Percentiles rank a stretch among this genome's conserved stretches.
Evolutionary conservation across 2,329 filamentous ascomycete species (phyloP).

Genomic region (Corinectria fuckeliana): DNA sequence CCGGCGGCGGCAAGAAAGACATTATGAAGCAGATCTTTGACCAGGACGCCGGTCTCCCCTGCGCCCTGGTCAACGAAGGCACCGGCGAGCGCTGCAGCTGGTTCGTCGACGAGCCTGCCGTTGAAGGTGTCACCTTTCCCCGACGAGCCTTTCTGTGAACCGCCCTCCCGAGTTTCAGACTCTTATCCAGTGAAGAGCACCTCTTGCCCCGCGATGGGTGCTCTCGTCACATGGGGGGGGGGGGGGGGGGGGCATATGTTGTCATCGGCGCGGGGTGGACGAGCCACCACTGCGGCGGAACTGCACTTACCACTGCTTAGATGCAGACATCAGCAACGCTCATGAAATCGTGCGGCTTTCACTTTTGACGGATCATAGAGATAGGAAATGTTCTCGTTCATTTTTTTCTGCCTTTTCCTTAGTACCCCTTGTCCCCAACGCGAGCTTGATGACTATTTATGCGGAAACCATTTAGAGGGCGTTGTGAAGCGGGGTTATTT

Average conservation of each 20-base stretch:
- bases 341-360: conserved; percentile 5
- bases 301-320: background rate
- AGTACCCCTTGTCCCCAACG: conserved; percentile 2
- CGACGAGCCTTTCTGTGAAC: conserved; percentile 67
- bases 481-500: conserved; percentile 26
- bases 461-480: conserved; percentile 36
- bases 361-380: conserved; percentile 14
- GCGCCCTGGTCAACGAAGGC: conserved; percentile 84
- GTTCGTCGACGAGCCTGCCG: conserved; percentile 89
- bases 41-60: conserved; percentile 79
- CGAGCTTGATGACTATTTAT: conserved; percentile 28
- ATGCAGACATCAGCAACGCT: background rate
- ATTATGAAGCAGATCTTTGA: conserved; percentile 93
- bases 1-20: conserved; percentile 86
- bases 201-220: background rate
- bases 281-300: background rate
- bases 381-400: conserved; percentile 7
- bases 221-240: conserved; percentile 1
- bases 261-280: conserved; percentile 4
- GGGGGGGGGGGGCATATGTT: background rate
- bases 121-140: conserved; percentile 85
- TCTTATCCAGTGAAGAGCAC: conserved; percentile 13
- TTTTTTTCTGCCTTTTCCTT: background rate
- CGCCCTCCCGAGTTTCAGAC: background rate
- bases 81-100: conserved; percentile 88